Conservation (phyloP, 2,329 filamentous ascomycete genomes). For the Thermoascus crustaceus region DNA sequence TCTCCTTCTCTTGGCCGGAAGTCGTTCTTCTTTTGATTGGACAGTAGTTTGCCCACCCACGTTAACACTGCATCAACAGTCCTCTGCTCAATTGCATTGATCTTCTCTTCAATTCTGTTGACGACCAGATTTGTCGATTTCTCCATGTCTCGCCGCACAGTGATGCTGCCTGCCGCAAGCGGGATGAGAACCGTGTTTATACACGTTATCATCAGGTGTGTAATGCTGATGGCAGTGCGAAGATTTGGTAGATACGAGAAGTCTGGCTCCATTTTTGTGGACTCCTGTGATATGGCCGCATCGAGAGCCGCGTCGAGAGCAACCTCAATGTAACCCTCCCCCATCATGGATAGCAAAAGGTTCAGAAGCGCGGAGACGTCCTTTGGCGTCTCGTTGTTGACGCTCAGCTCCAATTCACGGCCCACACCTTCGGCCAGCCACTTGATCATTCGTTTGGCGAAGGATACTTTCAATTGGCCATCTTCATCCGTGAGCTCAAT, state of each 20-base stretch:
- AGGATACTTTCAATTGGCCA: constrained; percentile 70
- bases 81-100: constrained; percentile 61
- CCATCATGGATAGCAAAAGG: constrained; percentile 78
- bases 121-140: constrained; percentile 68
- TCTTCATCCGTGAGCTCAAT: constrained; percentile 89
- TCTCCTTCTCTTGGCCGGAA: constrained; percentile 81
- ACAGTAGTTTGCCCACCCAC: constrained; percentile 65
- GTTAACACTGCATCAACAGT: constrained; percentile 66
- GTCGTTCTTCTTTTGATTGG: constrained; percentile 76
- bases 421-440: constrained; percentile 96
- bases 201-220: constrained; percentile 87
- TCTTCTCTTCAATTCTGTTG: constrained; percentile 74
- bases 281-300: constrained; percentile 67
- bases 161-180: constrained; percentile 80
- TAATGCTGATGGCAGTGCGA: constrained; percentile 74
- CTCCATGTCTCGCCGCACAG: constrained; percentile 81
- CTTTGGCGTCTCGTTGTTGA: constrained; percentile 81
- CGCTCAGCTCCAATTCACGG: constrained; percentile 80
- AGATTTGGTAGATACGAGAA: constrained; percentile 72
- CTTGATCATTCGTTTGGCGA: constrained; percentile 94
- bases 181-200: constrained; percentile 85
- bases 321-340: constrained; percentile 66
- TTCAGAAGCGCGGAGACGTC: constrained; percentile 80
- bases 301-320: constrained; percentile 64
- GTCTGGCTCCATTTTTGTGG: constrained; percentile 75